Conservation (phyloP, 345 rosid species). For the Ricinus communis region DNA sequence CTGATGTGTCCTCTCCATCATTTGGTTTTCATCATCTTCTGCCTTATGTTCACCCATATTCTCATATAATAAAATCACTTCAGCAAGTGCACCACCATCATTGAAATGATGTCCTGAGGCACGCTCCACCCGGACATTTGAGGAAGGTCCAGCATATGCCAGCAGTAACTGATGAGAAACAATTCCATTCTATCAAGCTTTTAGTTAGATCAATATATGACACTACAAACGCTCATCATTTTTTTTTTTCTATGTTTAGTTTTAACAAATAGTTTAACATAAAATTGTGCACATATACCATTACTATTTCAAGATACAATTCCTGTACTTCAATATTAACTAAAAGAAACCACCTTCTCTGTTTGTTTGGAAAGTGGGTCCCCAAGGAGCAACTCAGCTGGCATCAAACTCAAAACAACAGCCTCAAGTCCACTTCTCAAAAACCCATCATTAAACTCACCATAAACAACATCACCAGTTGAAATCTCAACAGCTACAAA, state of each 20-base stretch:
- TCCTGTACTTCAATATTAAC: no score
- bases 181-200: slow-evolving; percentile 12
- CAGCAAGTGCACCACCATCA: slow-evolving; percentile 70
- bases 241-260: background rate
- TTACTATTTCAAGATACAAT: no score
- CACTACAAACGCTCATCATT: background rate
- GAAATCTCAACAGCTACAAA: slow-evolving; percentile 86
- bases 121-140: slow-evolving; percentile 75
- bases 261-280: background rate
- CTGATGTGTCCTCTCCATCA: slow-evolving; percentile 26
- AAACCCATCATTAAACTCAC: slow-evolving; percentile 68
- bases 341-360: slow-evolving; percentile 66
- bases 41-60: slow-evolving; percentile 33
- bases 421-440: slow-evolving; percentile 86
- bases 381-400: slow-evolving; percentile 79
- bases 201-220: background rate
- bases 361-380: slow-evolving; percentile 71
- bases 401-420: slow-evolving; percentile 74
- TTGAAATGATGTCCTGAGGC: slow-evolving; percentile 46
- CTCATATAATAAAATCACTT: slow-evolving; percentile 67
- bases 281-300: background rate
- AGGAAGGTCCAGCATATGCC: slow-evolving; percentile 87
- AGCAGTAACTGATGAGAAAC: slow-evolving; percentile 49
- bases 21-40: slow-evolving; percentile 31
- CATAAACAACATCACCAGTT: slow-evolving; percentile 82